A percentile compares a stretch with the other conserved stretches of the same genome.
Conservation (phyloP, 345 rosid species). For the Combretum micranthum region DNA sequence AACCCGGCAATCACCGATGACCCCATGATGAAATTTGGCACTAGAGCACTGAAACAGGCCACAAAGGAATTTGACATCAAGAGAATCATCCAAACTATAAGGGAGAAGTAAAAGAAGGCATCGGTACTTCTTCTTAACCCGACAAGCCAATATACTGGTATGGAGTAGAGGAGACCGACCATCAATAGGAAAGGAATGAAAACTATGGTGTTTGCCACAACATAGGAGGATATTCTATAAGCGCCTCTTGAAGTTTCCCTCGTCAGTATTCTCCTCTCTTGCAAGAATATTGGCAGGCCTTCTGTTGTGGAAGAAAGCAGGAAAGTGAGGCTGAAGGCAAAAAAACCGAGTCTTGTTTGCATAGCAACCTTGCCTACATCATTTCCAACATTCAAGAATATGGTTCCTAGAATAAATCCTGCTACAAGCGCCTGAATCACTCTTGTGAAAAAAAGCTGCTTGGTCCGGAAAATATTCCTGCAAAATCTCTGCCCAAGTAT, state of each 20-base stretch:
- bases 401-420: slow-evolving; percentile 65
- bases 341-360: slow-evolving; percentile 69
- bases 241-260: slow-evolving; percentile 81
- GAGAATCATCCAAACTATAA: slow-evolving; percentile 73
- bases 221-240: slow-evolving; percentile 66
- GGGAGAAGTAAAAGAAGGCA: slow-evolving; percentile 63
- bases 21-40: slow-evolving; percentile 92
- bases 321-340: slow-evolving; percentile 84
- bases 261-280: slow-evolving; percentile 72
- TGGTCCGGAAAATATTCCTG: slow-evolving; percentile 78
- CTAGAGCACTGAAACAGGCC: slow-evolving; percentile 87
- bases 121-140: slow-evolving; percentile 50
- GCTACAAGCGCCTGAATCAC: slow-evolving; percentile 63
- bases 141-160: slow-evolving; percentile 86
- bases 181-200: slow-evolving; percentile 70
- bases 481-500: slow-evolving; percentile 72
- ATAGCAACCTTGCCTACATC: slow-evolving; percentile 32
- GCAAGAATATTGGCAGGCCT: slow-evolving; percentile 80
- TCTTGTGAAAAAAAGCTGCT: slow-evolving; percentile 68
- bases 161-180: slow-evolving; percentile 55
- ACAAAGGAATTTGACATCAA: slow-evolving; percentile 83
- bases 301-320: slow-evolving; percentile 81
- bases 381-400: slow-evolving; percentile 58
- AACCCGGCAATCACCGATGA: slow-evolving; percentile 81
- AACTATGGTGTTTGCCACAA: slow-evolving; percentile 54